These are phyloP conservation scores for Chlamydomonas incerta DNA, from an alignment of 139 green algal genomes.

Conservation along the genomic window DNA sequence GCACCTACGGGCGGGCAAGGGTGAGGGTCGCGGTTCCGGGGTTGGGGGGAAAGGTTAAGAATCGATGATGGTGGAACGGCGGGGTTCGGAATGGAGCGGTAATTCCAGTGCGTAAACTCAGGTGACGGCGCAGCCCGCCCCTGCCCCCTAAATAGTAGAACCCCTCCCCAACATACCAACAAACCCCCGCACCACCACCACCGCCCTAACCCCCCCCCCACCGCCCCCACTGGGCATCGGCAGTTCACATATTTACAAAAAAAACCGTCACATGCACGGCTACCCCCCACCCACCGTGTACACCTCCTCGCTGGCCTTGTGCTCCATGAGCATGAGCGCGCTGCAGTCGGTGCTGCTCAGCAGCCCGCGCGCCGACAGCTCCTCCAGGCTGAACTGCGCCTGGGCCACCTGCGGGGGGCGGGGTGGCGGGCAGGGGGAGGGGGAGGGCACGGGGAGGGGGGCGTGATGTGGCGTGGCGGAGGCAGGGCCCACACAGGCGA, in stretches of 20 bases:
- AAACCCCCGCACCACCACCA: neutral
- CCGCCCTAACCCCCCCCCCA: neutral
- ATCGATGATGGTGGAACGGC: neutral
- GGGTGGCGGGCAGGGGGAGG: neutral
- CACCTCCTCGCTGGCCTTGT: conserved; percentile 55
- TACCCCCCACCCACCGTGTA: conserved; percentile 53
- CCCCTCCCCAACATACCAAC: neutral
- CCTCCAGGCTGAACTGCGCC: conserved; percentile 56
- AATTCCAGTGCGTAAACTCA: too few relatives aligned
- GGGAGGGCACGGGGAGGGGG: neutral
- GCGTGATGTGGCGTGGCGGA: neutral
- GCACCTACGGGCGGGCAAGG: conserved; percentile 48
- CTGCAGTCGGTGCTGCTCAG: conserved; percentile 64
- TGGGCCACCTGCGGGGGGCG: neutral
- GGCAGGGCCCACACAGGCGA: too few relatives aligned
- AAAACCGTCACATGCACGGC: too few relatives aligned
- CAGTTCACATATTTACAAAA: too few relatives aligned
- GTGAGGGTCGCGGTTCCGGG: too few relatives aligned
- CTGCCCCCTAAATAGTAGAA: neutral
- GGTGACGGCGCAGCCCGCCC: neutral
- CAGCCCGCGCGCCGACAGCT: conserved; percentile 54
- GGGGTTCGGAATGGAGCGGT: too few relatives aligned
- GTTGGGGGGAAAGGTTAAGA: neutral
- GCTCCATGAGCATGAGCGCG: conserved; percentile 69
- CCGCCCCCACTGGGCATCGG: too few relatives aligned